Evolutionary conservation across 1,139 yeast genomes (phyloP).

Genomic region (Candida pseudoviswanathii): DNA sequence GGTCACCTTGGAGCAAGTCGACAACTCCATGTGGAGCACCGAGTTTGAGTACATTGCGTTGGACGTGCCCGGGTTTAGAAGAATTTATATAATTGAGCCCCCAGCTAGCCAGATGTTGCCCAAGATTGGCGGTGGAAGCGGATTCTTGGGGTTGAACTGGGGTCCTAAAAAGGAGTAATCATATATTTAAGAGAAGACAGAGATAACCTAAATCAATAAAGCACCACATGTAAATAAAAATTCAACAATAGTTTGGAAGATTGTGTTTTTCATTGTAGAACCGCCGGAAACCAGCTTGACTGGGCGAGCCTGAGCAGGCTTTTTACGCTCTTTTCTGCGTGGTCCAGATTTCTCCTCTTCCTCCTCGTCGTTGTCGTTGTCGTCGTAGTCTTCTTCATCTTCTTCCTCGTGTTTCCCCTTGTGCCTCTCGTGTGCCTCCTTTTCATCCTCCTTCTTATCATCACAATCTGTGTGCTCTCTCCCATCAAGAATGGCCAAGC

Average conservation of each 20-base stretch:
- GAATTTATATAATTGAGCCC: slow-evolving; percentile 74
- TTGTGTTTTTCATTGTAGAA: slow-evolving; percentile 1
- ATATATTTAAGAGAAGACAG: no score
- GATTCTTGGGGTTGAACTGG: slow-evolving; percentile 84
- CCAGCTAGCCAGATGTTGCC: slow-evolving; percentile 39
- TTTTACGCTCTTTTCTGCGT: neutral
- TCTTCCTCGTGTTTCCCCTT: neutral
- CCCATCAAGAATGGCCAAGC: slow-evolving; percentile 16
- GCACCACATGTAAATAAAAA: slow-evolving; percentile 5
- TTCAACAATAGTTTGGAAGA: slow-evolving; percentile 4
- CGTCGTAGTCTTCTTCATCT: neutral
- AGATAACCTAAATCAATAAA: slow-evolving; percentile 1
- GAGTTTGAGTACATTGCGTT: slow-evolving; percentile 74
- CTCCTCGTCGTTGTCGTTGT: neutral
- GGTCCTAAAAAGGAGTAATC: slow-evolving; percentile 64
- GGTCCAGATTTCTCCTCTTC: neutral
- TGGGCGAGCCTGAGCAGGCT: neutral
- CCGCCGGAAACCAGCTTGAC: slow-evolving; percentile 5
- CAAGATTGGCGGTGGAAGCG: slow-evolving; percentile 38
- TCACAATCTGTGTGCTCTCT: neutral
- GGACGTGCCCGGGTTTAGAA: slow-evolving; percentile 71
- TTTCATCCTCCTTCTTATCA: neutral
- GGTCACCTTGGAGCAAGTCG: slow-evolving; percentile 78
- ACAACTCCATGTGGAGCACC: slow-evolving; percentile 64
- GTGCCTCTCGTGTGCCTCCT: no score